phyloP scores from a whole-genome alignment of 805 yeast genomes.

The Kazachstania taianensis region DNA sequence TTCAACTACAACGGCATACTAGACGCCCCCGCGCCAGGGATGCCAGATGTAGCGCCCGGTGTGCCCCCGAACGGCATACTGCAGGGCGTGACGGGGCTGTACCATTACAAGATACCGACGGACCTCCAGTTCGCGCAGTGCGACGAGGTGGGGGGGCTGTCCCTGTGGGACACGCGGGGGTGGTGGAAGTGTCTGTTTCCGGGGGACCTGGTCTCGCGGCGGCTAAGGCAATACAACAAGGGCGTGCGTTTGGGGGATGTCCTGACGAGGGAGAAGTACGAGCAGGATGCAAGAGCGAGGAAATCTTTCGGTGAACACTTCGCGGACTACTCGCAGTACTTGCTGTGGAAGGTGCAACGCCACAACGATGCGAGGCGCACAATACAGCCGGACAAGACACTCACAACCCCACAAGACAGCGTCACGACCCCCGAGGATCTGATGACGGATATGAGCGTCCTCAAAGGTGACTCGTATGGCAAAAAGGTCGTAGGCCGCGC shows the following conservation, averaged over 20 bases:
- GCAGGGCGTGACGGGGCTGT: conserved; percentile 32
- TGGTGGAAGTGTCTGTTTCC: conserved; percentile 91
- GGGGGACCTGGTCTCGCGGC: conserved; percentile 29
- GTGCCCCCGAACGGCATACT: conserved; percentile 3
- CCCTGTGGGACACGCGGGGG: conserved; percentile 78
- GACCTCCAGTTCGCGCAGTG: conserved; percentile 53
- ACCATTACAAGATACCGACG: conserved; percentile 48
- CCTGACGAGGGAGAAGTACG: conserved; percentile 38
- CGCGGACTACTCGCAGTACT: conserved; percentile 49
- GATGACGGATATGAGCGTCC: conserved; percentile 8
- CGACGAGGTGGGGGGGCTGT: conserved; percentile 50
- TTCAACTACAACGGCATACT: background rate
- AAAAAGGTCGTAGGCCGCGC: conserved; percentile 32
- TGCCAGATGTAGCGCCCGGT: background rate
- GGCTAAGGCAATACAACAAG: conserved; percentile 16
- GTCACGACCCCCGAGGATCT: conserved; percentile 21
- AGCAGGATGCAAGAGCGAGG: conserved; percentile 33
- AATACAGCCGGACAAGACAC: background rate
- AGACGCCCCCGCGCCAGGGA: background rate
- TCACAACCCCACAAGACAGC: background rate
- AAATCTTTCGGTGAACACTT: conserved; percentile 52
- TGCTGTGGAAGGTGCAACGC: conserved; percentile 60
- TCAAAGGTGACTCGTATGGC: too few species aligned
- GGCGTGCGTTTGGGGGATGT: conserved; percentile 24
- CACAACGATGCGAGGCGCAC: conserved; percentile 32